A percentile compares a stretch with the other conserved stretches of the same genome.
phyloP scores from a whole-genome alignment of 768 basidiomycete species.

The Paxillus ammoniavirescens region DNA sequence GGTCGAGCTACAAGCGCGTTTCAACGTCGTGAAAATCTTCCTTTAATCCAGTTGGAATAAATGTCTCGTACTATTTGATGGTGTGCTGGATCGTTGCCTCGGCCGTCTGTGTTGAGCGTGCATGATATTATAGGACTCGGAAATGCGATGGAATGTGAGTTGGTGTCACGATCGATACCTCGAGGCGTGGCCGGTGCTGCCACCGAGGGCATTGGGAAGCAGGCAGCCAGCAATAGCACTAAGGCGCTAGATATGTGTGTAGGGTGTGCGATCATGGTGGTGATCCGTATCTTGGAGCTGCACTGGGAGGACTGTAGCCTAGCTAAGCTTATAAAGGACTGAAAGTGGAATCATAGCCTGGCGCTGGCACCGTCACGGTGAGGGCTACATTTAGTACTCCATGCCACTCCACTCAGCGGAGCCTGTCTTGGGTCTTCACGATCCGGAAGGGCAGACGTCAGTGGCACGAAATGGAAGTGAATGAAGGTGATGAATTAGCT shows the following conservation, averaged over 20 bases:
- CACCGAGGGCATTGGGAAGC: neutral
- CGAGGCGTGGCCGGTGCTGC: neutral
- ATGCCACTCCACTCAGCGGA: too few relatives aligned
- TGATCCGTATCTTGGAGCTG: neutral
- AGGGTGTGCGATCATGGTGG: neutral
- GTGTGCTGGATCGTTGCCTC: neutral
- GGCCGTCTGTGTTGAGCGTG: neutral
- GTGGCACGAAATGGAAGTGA: too few relatives aligned
- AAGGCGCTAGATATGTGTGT: neutral
- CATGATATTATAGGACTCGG: neutral
- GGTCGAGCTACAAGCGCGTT: neutral
- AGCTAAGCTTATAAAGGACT: too few relatives aligned
- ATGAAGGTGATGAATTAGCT: too few relatives aligned
- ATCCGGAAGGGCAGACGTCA: too few relatives aligned
- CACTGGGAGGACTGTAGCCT: too few relatives aligned
- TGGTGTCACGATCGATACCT: neutral
- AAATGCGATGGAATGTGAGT: neutral
- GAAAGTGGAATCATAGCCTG: too few relatives aligned
- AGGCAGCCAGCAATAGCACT: neutral
- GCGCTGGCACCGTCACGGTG: too few relatives aligned
- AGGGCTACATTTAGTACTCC: too few relatives aligned
- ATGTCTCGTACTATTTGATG: neutral
- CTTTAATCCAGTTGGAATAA: neutral
- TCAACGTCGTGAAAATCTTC: neutral
- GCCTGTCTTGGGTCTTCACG: too few relatives aligned